Base-by-base conservation (phyloP, 345 rosid genomes). In the Brassica nigra region DNA sequence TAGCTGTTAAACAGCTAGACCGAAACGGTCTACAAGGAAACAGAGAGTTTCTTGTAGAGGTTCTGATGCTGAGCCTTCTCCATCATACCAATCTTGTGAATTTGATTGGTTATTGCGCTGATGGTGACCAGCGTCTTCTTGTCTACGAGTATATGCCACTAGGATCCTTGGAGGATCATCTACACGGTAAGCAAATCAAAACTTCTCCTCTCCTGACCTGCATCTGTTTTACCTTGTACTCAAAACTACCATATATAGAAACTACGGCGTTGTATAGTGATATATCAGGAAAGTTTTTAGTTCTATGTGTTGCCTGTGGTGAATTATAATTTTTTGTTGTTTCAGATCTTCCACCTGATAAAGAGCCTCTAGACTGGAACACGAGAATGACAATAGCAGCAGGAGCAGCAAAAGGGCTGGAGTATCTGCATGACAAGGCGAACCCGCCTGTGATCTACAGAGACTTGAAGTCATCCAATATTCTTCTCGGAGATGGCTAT, bases 321-420 rank as follows among this genome's bases (percentile, higher is more conserved):
- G 3, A 27, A 20, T 10, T 23, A 6, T 0, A 65, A n/a, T 28
- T 42, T 66, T 66, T 37, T 42, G 42, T 8, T 80, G 57, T 54
- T 81, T 79, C 87, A 95, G 99, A 95, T 88, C 85, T 95, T 80
- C 92, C 97, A 66, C 85, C 87, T 0, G 96, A 86, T 86, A 91
- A 84, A 85, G 97, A 88, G 80, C 92, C 97, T 30, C 82, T 95
- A 69, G 97, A 93, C 84, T 95, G 99, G 99, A 91, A 90, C 79
- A 95, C 97, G 1, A 89, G 99, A 78, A 95, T 95, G 99, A 91
- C 89, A 82, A 91, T 95, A 83, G 99, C 99, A 9, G 98, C 99
- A 55, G 98, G 99, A 71, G 99, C 99, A 63, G 97, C 99, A 2
- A 95, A 91, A 83, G 99, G 99, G 54, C 86, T 95, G 66, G 98